Base-by-base conservation (phyloP, 352 stramenopile species). In the Globisporangium spiculum region DNA sequence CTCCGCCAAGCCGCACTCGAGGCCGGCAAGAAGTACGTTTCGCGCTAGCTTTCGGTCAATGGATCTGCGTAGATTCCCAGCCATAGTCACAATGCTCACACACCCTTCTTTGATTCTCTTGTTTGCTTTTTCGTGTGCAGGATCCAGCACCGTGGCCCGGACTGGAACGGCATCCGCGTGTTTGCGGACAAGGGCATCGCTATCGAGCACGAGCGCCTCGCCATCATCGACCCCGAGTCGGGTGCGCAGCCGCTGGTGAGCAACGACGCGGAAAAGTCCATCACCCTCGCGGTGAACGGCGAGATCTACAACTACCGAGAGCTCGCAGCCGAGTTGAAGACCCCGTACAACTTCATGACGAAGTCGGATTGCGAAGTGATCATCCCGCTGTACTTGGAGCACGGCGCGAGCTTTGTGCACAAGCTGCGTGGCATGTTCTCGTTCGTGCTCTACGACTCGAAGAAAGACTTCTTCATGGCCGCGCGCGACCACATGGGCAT, bases 231-330 rank as follows among this genome's bases (percentile, higher is more conserved):
- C 87, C 98, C 98, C 6, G 97, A 99, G 74, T 98, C 89, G 36
- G 93, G 93, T 60, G 89, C 89, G n/a, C 93, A 98, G 76, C 92
- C 92, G 56, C 80, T 98, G 8, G 79, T 93, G 63, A 95, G 82
- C 72, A 91, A 89, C 76, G 94, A 98, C 73, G 75, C 83, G 9
- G 75, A 79, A 50, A 67, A 74, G 52, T 87, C 83, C 55, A 88
- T 99, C 67, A 98, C 98, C 71, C 90, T 99, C 5, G 94, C 97
- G 7, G 97, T 97, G 46, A 99, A 99, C 80, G 97, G 98, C 57
- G 98, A 99, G 83, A 98, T 99, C 68, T 99, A 99, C 92, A 99
- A 99, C 84, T 99, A 99, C 88, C 96, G 97, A 76, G 90, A 99
- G 75, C 77, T 99, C 9, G 98, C 97, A 48, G 70, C 78, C 5